Percentiles rank a stretch among this genome's conserved stretches.
Evolutionary conservation across 345 rosid genomes (phyloP).

Genomic region (Boechera retrofracta): DNA sequence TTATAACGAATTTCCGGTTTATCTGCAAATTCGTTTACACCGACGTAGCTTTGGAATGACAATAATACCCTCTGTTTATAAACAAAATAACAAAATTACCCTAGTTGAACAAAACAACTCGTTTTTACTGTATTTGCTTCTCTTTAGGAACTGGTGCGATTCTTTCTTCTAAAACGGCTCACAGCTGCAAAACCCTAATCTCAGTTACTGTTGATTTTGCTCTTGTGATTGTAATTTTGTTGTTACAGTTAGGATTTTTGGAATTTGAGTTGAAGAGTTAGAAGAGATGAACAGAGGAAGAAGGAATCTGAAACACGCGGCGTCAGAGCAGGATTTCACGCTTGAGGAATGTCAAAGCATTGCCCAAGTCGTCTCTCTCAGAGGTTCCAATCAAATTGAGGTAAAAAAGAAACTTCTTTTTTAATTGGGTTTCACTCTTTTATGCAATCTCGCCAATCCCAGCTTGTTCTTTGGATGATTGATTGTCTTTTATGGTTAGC

Average conservation of each 20-base stretch:
- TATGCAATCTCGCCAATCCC: constrained; percentile 1
- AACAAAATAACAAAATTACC: background rate
- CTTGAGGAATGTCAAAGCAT: constrained; percentile 74
- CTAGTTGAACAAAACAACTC: background rate
- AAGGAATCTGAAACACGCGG: constrained; percentile 83
- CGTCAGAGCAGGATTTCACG: constrained; percentile 55
- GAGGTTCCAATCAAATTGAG: constrained; percentile 94
- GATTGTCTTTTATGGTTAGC: background rate
- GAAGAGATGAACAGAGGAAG: constrained; percentile 77
- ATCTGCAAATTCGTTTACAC: constrained; percentile 33
- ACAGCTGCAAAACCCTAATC: constrained; percentile 44
- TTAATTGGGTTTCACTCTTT: background rate
- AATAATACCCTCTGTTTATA: background rate
- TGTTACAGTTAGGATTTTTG: background rate
- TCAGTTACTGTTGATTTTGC: constrained; percentile 2
- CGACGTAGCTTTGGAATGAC: constrained; percentile 26
- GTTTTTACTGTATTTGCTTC: background rate
- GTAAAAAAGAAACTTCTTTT: constrained; percentile 37
- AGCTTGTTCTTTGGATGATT: background rate
- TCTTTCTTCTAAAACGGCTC: constrained; percentile 12
- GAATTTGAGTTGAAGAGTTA: constrained; percentile 8
- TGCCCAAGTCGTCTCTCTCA: constrained; percentile 77
- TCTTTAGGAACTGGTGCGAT: constrained; percentile 12
- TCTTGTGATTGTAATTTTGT: background rate
- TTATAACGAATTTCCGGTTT: constrained; percentile 34